phyloP scores from a whole-genome alignment of 1,284 basidiomycete genomes.

The Sporisorium scitamineum region DNA sequence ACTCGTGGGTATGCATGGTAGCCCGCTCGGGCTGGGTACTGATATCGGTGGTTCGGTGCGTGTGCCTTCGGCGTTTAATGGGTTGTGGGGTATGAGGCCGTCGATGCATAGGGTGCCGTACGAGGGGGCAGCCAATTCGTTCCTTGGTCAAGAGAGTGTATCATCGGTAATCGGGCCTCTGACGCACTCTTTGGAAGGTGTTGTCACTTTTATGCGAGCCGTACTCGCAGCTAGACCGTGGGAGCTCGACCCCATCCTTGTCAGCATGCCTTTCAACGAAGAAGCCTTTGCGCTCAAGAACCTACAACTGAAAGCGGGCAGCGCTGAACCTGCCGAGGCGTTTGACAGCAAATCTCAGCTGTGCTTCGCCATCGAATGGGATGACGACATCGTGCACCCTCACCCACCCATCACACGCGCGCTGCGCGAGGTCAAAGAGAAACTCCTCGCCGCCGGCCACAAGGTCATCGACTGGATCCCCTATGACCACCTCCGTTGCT shows the following conservation, averaged over 20 bases:
- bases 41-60: slow-evolving; percentile 76
- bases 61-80: slow-evolving; percentile 84
- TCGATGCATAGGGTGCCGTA: slow-evolving; percentile 80
- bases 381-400: slow-evolving; percentile 70
- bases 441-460: slow-evolving; percentile 55
- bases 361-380: slow-evolving; percentile 53
- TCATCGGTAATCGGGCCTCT: slow-evolving; percentile 80
- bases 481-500: slow-evolving; percentile 47
- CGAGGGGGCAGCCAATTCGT: slow-evolving; percentile 70
- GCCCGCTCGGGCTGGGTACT: slow-evolving; percentile 80
- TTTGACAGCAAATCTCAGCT: slow-evolving; percentile 8
- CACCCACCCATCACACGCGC: slow-evolving; percentile 69
- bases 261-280: slow-evolving; percentile 49
- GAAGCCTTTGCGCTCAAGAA: slow-evolving; percentile 35
- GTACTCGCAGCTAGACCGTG: slow-evolving; percentile 76
- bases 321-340: slow-evolving; percentile 9
- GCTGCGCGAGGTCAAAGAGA: slow-evolving; percentile 58
- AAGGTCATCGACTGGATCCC: slow-evolving; percentile 52
- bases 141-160: slow-evolving; percentile 77
- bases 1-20: slow-evolving; percentile 79
- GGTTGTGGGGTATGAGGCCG: slow-evolving; percentile 84
- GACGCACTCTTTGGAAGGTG: slow-evolving; percentile 73
- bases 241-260: slow-evolving; percentile 73
- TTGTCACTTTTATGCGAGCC: slow-evolving; percentile 77
- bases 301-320: slow-evolving; percentile 26